Conservation (phyloP, 306 rosid genomes). For the Rosa lucieae region DNA sequence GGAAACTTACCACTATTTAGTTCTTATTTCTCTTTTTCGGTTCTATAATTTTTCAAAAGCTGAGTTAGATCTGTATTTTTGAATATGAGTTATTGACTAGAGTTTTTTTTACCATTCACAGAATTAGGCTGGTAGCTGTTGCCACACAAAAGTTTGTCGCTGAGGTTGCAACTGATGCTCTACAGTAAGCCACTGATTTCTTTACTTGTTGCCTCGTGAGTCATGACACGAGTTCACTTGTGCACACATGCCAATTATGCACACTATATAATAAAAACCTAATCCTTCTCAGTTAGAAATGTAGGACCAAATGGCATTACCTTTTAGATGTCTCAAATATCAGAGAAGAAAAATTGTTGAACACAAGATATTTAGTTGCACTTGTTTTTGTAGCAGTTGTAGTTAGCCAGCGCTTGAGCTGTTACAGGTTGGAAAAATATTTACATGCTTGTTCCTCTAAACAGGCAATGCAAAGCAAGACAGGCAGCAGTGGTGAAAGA, state of each 20-base stretch:
- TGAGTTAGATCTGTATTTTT: background rate
- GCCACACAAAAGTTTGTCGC: conserved; percentile 90
- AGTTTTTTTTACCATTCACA: conserved; percentile 26
- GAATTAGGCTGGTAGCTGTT: conserved; percentile 80
- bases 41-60: background rate
- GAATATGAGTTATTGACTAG: background rate
- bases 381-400: background rate
- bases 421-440: conserved; percentile 17
- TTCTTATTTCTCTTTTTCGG: background rate
- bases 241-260: background rate
- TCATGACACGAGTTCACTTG: background rate
- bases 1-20: conserved; percentile 17
- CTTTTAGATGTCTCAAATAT: background rate
- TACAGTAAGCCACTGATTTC: conserved; percentile 45
- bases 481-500: conserved; percentile 83
- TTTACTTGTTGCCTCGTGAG: background rate
- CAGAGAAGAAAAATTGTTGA: background rate
- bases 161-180: conserved; percentile 78
- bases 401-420: background rate
- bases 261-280: too few relatives aligned
- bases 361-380: background rate
- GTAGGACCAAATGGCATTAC: background rate
- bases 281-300: background rate
- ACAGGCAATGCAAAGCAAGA: conserved; percentile 93
- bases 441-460: conserved; percentile 21